Conservation (phyloP, 2,329 filamentous ascomycete species). For the Aotearoamyces nothofagi region DNA sequence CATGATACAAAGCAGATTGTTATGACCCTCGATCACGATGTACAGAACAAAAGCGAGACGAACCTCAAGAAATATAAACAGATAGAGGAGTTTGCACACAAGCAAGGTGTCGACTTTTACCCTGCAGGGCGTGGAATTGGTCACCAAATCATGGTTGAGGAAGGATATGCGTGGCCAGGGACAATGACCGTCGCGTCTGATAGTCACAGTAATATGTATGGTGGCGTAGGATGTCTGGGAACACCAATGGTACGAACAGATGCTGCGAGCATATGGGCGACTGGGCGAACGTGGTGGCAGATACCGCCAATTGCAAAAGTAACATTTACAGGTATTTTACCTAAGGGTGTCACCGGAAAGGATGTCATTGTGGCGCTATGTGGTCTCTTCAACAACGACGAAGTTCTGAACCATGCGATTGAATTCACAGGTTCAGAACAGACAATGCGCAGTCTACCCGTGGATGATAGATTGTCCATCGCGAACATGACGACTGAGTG, state of each 20-base stretch:
- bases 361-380: conserved; percentile 87
- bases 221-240: conserved; percentile 61
- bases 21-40: conserved; percentile 76
- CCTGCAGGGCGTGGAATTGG: conserved; percentile 69
- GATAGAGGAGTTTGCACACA: conserved; percentile 68
- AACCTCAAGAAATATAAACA: conserved; percentile 73
- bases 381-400: conserved; percentile 70
- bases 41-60: conserved; percentile 64
- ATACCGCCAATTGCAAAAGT: conserved; percentile 73
- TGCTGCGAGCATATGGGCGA: conserved; percentile 75
- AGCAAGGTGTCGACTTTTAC: conserved; percentile 66
- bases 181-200: conserved; percentile 70
- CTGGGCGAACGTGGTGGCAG: conserved; percentile 75
- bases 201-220: conserved; percentile 71
- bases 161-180: conserved; percentile 72
- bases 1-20: conserved; percentile 61
- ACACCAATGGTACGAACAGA: conserved; percentile 79
- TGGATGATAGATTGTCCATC: conserved; percentile 63
- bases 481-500: conserved; percentile 74
- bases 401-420: conserved; percentile 81
- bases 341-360: conserved; percentile 74
- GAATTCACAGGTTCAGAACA: conserved; percentile 74
- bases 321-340: conserved; percentile 60
- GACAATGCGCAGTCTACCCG: conserved; percentile 55
- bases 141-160: conserved; percentile 86